Base-by-base conservation (phyloP, 805 yeast species). In the Teunomyces kruisii region DNA sequence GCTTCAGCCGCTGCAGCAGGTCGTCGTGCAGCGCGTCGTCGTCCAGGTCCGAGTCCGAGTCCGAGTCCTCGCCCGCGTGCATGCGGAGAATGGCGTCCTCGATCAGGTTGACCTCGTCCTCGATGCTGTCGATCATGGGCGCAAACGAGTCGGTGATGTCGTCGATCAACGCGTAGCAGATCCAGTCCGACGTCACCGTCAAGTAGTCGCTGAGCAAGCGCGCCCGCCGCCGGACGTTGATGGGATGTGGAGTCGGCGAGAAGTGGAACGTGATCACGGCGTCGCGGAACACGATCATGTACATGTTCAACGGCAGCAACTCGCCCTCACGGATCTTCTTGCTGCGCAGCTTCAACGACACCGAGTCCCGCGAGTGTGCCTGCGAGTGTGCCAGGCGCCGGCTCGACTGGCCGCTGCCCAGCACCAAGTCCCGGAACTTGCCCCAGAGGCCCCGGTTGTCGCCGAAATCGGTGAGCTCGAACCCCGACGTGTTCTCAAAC, bases 101-200 rank as follows among this genome's bases (percentile, higher is more conserved):
- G 50, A 94, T 94, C n/a, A 81, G 78, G 61, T 90, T 89, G 16
- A 94, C 98, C 57, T 94, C 99, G 47, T 84, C 89, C 60, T 94
- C 98, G 42, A 94, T 91, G 39, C 92, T 80, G 47, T 88, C 95
- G 50, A 94, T 91, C 85, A 94, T 81, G 2, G 99, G 99, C 0
- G 96, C 98, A 72, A 88, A 94, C 0, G 96, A 96, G 72, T 94
- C 99, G 0, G 97, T 92, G 51, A 94, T 88, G 62, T 94, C 98
- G 70, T 94, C 99, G 55, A 94, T 88, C 51, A 94, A 69, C 0
- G 98, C 98, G 67, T 94, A 94, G 1, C 97, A 92, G 38, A 94
- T 85, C 99, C 99, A 94, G 64, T 94, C 98, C 0, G 97, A 82
- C 2, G 92, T 81, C 4, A 94, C 96, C 2, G 88, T 88, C 49